Base-by-base conservation (phyloP, 108 stramenopile species). In the Asterionellopsis glacialis region DNA sequence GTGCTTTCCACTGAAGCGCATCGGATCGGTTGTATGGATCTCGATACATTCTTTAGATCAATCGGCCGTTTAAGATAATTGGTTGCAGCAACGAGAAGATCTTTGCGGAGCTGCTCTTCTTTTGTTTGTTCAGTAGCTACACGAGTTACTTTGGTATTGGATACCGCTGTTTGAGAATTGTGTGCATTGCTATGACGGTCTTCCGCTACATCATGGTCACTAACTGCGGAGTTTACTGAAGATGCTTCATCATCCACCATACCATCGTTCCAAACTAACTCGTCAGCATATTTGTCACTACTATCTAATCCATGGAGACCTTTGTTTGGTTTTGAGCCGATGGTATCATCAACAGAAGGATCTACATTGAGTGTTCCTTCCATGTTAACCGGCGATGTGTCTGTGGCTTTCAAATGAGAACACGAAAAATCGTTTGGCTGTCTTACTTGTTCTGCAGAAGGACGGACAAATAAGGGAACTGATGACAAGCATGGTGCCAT, bases 21-120 rank as follows among this genome's bases (percentile, higher is more conserved):
- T 3, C 80, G 70, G 49, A 92, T 85, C 33, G 67, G 73, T 21
- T 81, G 80, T 24, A 61, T 67, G 0, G 84, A 61, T 53, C 72
- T 68, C 7, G 88, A 85, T 13, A 93, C 75, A 55, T 93, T 89
- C n/a, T 69, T 64, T 4, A 84, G 55, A 13, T 69, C 70, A 21
- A 80, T 24, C 11, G 53, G 22, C 50, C 67, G 59, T 33, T 58
- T 51, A 14, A 68, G 68, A 63, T 77, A 85, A 1, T 48, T 48
- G 47, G 19, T 48, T 48, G 47, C 16, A 48, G 16, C 21, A 4
- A 9, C 16, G 21, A 19, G 47, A 48, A 19, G 16, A 48, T 48
- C 4, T 21, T 19, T 21, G 4, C 21, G 47, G 16, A 48, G 21
- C 9, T 21, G 6, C 9, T 48, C 47, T 48, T 48, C 21, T 21